phyloP scores from a whole-genome alignment of 495 filamentous ascomycete species.

The Penicillium verhagenii region DNA sequence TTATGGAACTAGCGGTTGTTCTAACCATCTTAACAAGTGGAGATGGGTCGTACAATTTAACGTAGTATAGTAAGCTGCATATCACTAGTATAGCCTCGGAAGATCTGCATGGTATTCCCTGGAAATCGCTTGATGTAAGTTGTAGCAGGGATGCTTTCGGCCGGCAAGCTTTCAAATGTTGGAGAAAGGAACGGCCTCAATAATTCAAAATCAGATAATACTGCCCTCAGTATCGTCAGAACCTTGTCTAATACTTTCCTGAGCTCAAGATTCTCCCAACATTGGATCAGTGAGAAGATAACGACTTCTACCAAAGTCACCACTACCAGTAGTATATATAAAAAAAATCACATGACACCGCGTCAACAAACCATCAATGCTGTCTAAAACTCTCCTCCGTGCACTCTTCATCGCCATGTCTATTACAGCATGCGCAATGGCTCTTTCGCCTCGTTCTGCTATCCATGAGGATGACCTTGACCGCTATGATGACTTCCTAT shows the following conservation, averaged over 20 bases:
- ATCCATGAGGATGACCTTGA: constrained; percentile 15
- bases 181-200: neutral
- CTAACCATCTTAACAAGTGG: neutral
- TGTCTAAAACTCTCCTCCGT: neutral
- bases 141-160: neutral
- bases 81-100: too few species aligned
- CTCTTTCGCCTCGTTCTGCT: constrained; percentile 4
- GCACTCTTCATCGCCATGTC: neutral
- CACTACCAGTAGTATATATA: neutral
- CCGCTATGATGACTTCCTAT: constrained; percentile 11
- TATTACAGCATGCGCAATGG: neutral
- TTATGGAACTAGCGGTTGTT: neutral
- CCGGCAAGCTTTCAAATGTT: neutral
- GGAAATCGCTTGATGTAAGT: neutral
- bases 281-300: too few species aligned
- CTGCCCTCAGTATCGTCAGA: neutral
- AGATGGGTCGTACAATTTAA: neutral
- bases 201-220: neutral
- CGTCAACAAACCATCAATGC: neutral
- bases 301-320: too few species aligned
- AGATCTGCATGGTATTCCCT: too few species aligned
- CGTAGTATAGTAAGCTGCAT: neutral
- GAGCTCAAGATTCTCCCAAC: too few species aligned
- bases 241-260: too few species aligned
- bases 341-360: neutral